phyloP scores from a whole-genome alignment of 345 rosid genomes.

The Diplotaxis tenuifolia region DNA sequence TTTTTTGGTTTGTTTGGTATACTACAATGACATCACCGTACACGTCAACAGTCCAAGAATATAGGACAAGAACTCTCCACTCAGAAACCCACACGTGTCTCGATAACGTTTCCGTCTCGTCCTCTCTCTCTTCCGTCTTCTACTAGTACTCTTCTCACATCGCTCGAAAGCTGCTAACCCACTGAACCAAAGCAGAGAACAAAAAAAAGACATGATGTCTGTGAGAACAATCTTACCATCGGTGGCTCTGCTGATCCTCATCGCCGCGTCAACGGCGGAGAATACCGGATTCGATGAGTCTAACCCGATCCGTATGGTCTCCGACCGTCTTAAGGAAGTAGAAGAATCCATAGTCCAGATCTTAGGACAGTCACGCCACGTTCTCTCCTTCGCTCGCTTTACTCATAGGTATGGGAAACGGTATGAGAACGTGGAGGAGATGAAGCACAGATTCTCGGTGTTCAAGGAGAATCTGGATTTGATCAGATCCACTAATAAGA shows the following conservation, averaged over 20 bases:
- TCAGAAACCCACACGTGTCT: slow-evolving; percentile 23
- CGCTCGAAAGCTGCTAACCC: not conserved
- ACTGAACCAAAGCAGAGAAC: slow-evolving; percentile 1
- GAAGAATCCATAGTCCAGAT: slow-evolving; percentile 56
- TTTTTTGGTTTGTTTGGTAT: slow-evolving; percentile 4
- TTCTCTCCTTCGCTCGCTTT: slow-evolving; percentile 73
- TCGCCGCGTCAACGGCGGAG: not conserved
- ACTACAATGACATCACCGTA: slow-evolving; percentile 22
- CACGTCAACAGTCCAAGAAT: slow-evolving; percentile 35
- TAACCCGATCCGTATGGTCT: slow-evolving; percentile 66
- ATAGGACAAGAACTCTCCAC: slow-evolving; percentile 15
- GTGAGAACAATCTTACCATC: slow-evolving; percentile 21
- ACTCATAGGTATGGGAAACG: slow-evolving; percentile 70
- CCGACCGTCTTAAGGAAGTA: slow-evolving; percentile 58
- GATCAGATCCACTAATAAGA: slow-evolving; percentile 72
- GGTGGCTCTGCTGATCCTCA: slow-evolving; percentile 36
- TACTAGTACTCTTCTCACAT: slow-evolving; percentile 2
- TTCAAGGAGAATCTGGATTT: slow-evolving; percentile 74
- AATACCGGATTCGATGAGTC: slow-evolving; percentile 55
- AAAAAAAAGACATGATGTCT: slow-evolving; percentile 38
- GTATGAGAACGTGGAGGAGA: slow-evolving; percentile 69
- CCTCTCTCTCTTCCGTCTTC: slow-evolving; percentile 29
- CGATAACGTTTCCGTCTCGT: slow-evolving; percentile 26
- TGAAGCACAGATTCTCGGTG: slow-evolving; percentile 63
- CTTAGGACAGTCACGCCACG: slow-evolving; percentile 62